These are phyloP conservation scores for Suillus brevipes DNA, from an alignment of 768 basidiomycete species.

Conservation along the genomic window DNA sequence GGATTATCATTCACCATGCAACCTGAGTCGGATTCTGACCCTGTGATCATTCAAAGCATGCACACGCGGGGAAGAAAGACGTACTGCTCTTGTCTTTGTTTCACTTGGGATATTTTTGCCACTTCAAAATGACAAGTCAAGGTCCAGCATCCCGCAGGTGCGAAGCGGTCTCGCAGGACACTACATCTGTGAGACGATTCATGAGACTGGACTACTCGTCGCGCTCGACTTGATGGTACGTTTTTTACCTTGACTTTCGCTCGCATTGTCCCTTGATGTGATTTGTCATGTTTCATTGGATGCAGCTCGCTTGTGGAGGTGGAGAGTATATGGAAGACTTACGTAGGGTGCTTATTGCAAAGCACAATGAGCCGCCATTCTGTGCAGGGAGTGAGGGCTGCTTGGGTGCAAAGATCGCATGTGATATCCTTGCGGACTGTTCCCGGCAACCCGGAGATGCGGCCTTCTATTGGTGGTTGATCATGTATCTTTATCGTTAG, in stretches of 20 bases:
- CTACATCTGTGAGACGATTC: neutral
- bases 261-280: too few relatives aligned
- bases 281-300: neutral
- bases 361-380: neutral
- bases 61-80: too few relatives aligned
- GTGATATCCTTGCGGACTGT: too few relatives aligned
- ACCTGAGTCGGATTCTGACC: too few relatives aligned
- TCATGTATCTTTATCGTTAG: neutral
- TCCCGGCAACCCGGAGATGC: neutral
- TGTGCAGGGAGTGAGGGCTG: neutral
- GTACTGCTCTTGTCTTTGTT: too few relatives aligned
- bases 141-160: constrained; percentile 45
- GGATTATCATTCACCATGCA: too few relatives aligned
- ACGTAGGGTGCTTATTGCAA: constrained; percentile 75
- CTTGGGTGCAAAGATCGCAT: neutral
- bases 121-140: neutral
- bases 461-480: neutral
- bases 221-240: constrained; percentile 41
- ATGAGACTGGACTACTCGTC: neutral
- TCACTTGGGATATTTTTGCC: too few relatives aligned
- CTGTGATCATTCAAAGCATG: too few relatives aligned
- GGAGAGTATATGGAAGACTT: constrained; percentile 80
- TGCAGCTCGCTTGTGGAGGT: constrained; percentile 69
- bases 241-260: neutral
- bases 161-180: constrained; percentile 85